Evolutionary conservation across 768 basidiomycete genomes (phyloP).

Genomic region (Phylloporus sp.): DNA sequence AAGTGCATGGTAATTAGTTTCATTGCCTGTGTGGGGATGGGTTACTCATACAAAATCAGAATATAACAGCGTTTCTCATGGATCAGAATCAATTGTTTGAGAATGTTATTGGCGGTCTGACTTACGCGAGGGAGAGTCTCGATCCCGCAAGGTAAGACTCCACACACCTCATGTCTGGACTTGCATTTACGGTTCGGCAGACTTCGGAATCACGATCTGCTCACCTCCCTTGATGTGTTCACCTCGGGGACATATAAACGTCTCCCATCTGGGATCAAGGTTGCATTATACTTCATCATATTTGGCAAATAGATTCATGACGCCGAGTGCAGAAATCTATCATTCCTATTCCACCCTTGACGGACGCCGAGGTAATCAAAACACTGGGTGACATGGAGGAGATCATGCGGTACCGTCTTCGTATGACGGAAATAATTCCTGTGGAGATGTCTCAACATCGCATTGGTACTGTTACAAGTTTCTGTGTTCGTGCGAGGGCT

Average conservation of each 20-base stretch:
- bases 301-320: constrained; percentile 18
- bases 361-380: constrained; percentile 59
- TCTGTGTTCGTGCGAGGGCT: constrained; percentile 10
- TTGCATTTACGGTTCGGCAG: constrained; percentile 35
- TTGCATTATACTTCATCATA: constrained; percentile 28
- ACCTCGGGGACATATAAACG: constrained; percentile 83
- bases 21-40: not conserved
- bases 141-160: constrained; percentile 68
- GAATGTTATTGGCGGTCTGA: constrained; percentile 57
- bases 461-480: constrained; percentile 47
- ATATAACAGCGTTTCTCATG: constrained; percentile 83
- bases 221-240: constrained; percentile 87
- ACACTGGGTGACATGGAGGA: constrained; percentile 73
- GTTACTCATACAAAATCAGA: constrained; percentile 41
- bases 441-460: constrained; percentile 71
- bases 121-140: constrained; percentile 62
- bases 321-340: constrained; percentile 55
- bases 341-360: constrained; percentile 61
- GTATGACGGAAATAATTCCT: constrained; percentile 76
- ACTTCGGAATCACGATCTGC: constrained; percentile 88
- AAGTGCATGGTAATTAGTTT: constrained; percentile 68
- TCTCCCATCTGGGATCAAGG: constrained; percentile 80
- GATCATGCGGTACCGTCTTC: constrained; percentile 73
- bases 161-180: not conserved
- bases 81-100: constrained; percentile 84